Percentiles rank a stretch among this genome's conserved stretches.
phyloP scores from a whole-genome alignment of 495 filamentous ascomycete genomes.

The Alectoria sarmentosa region DNA sequence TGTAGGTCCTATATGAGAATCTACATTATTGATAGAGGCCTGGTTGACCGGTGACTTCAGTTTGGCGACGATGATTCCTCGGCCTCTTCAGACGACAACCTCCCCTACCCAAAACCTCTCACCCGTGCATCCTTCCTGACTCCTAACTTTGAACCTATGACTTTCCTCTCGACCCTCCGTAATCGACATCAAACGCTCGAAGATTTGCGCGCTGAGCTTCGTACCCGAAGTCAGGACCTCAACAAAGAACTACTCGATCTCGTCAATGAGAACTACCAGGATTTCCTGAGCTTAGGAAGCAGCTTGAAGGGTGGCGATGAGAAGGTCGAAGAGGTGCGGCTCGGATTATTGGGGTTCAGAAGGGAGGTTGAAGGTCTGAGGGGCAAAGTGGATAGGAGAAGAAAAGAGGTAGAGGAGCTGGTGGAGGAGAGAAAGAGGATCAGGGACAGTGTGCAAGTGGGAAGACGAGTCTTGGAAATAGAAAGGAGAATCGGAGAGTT shows the following conservation, averaged over 20 bases:
- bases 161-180: slow-evolving; percentile 74
- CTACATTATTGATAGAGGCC: too few species aligned
- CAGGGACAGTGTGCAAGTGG: slow-evolving; percentile 47
- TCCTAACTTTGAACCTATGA: slow-evolving; percentile 68
- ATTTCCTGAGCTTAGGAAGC: slow-evolving; percentile 76
- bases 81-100: slow-evolving; percentile 55
- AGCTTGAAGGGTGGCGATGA: slow-evolving; percentile 84
- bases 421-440: slow-evolving; percentile 49
- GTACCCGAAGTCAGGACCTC: slow-evolving; percentile 64
- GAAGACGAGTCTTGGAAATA: slow-evolving; percentile 61
- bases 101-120: slow-evolving; percentile 80
- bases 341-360: slow-evolving; percentile 77
- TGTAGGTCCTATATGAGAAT: slow-evolving; percentile 12
- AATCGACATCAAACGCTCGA: slow-evolving; percentile 93
- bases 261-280: slow-evolving; percentile 88
- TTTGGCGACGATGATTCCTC: slow-evolving; percentile 48
- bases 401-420: slow-evolving; percentile 45
- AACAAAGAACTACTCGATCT: slow-evolving; percentile 83
- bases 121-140: slow-evolving; percentile 71
- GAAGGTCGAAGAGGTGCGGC: slow-evolving; percentile 81
- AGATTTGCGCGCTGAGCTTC: slow-evolving; percentile 81
- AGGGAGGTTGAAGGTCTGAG: slow-evolving; percentile 62
- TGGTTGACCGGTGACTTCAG: slow-evolving; percentile 25
- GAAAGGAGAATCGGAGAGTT: slow-evolving; percentile 65
- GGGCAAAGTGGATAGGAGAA: slow-evolving; percentile 46